These are phyloP conservation scores for Adiantum capillusveneris DNA, from an alignment of 75 land plant species.

Conservation along the genomic window DNA sequence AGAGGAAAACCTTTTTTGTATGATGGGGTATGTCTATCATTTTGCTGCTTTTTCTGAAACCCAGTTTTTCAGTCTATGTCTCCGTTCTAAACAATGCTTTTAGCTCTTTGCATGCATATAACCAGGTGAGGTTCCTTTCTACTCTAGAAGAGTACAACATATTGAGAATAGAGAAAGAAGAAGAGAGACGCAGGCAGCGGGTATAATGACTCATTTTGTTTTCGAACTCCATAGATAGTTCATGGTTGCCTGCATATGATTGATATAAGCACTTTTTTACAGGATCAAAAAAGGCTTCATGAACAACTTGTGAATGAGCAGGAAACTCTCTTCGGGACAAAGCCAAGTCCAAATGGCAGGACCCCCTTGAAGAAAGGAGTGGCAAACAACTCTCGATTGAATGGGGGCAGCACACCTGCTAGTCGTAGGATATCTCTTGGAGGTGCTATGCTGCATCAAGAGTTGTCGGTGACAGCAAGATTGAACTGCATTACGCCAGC, in stretches of 20 bases:
- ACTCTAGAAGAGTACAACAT: constrained; percentile 32
- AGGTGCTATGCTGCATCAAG: constrained; percentile 13
- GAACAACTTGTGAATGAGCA: constrained; percentile 25
- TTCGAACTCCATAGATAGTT: not conserved
- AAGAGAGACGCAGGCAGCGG: constrained; percentile 21
- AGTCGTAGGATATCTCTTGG: constrained; percentile 13
- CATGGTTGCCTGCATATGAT: not conserved
- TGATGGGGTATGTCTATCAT: constrained; percentile 30
- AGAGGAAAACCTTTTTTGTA: constrained; percentile 46
- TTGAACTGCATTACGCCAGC: constrained; percentile 13
- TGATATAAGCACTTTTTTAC: not conserved
- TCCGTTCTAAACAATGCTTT: not conserved
- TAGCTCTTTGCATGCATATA: not conserved
- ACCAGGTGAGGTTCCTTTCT: constrained; percentile 16
- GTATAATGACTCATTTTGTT: constrained; percentile 10
- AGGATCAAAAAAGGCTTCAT: constrained; percentile 30
- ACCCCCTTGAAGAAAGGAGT: constrained; percentile 6
- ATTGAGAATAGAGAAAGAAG: constrained; percentile 21
- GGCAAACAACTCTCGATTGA: not conserved
- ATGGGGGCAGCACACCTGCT: constrained; percentile 5
- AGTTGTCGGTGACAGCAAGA: not conserved
- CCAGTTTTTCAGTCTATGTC: not conserved
- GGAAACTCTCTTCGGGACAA: constrained; percentile 24
- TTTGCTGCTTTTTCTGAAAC: not conserved
- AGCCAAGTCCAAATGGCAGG: constrained; percentile 21